phyloP scores from a whole-genome alignment of 441 rosid species.

The Euphorbia schlechtendalii region DNA sequence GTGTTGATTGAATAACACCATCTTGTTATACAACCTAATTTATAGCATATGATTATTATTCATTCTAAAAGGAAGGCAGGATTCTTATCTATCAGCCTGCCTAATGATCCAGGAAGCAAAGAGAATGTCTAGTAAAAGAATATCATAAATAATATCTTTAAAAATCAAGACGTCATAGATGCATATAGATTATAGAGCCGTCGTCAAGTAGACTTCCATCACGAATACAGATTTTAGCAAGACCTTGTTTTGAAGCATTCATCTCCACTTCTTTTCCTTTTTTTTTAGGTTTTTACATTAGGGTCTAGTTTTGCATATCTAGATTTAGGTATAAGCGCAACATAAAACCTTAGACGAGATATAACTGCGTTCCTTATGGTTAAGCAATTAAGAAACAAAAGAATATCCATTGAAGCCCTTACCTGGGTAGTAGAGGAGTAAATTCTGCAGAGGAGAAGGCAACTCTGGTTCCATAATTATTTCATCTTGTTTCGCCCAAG shows the following conservation, averaged over 20 bases:
- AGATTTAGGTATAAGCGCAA: neutral
- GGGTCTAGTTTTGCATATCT: neutral
- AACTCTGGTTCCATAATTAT: conserved; percentile 46
- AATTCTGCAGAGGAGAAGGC: conserved; percentile 47
- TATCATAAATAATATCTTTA: neutral
- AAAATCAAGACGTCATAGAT: neutral
- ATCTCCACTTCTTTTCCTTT: neutral
- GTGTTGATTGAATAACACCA: conserved; percentile 17
- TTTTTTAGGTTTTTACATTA: neutral
- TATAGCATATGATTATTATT: neutral
- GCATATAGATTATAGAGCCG: neutral
- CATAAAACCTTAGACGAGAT: neutral
- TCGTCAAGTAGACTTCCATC: neutral
- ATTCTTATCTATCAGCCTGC: neutral
- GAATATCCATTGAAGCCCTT: conserved; percentile 21
- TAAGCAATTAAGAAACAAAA: conserved; percentile 18
- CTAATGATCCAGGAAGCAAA: neutral
- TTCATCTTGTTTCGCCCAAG: conserved; percentile 65
- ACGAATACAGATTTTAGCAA: neutral
- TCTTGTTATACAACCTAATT: neutral
- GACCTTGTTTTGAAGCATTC: neutral
- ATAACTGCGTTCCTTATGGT: conserved; percentile 7
- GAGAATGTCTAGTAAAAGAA: neutral
- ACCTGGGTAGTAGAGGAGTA: conserved; percentile 84
- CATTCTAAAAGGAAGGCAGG: neutral